Base-by-base conservation (phyloP, 2,329 filamentous ascomycete genomes). In the Canariomyces notabilis region DNA sequence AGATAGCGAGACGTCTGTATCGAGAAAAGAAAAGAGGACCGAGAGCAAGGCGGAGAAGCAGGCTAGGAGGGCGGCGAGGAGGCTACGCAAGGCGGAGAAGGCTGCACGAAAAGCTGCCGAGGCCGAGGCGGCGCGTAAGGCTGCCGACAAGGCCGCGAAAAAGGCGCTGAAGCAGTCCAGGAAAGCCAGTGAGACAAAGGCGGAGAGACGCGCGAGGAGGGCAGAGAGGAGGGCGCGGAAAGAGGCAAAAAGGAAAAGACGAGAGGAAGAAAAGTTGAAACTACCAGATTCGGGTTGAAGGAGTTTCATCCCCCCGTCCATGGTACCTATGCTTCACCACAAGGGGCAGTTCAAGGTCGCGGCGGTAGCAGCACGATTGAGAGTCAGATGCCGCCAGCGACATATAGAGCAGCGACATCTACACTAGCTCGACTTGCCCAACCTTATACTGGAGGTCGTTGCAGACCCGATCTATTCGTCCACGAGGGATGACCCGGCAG, bases 181-280 rank as follows among this genome's bases (percentile, higher is more conserved):
- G 43, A 60, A 57, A 52, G 54, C 55, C 31, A 54, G 59, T 41
- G 68, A 70, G 58, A 69, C 66, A 2, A 76, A 70, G 59, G 69
- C 70, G 52, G 69, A 72, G 37, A 65, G 66, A 50, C 62, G 61
- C 54, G 72, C 75, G 50, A 74, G 75, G 46, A 77, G 73, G 32
- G 44, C 38, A 42, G 67, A 72, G 58, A 61, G 71, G 38, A 63
- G 67, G 36, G 67, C 64, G 15, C 66, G 61, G 49, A 71, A 71
- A 50, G 69, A 71, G 57, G 69, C 66, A 48, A 71, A 67, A 61
- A 67, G 67, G 56, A 58, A 38, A 36, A 42, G 29, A 43, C 20
- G 45, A 29, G 31, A 29, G 21, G 31, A 7, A 1, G 35, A n/a
- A 2, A 34, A 21, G 26, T 11, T 6, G 23, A 36, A 46, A 14